Conservation (phyloP, 2,329 filamentous ascomycete species). For the Fusarium veterinarium region DNA sequence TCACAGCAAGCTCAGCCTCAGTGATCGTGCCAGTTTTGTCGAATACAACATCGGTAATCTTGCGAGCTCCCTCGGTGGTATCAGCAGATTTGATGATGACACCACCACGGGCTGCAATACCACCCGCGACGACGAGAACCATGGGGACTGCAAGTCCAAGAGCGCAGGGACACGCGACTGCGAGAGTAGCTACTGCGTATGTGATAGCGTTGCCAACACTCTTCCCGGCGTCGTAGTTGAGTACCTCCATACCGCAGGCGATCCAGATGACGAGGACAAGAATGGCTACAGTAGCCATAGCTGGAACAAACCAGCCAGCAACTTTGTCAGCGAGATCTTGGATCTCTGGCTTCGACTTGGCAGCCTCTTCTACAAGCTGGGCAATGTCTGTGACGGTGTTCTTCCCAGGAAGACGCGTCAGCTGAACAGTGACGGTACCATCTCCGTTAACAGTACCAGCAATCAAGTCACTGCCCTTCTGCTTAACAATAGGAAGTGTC, state of each 20-base stretch:
- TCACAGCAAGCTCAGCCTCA: conserved; percentile 51
- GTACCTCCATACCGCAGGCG: conserved; percentile 26
- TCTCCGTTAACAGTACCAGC: conserved; percentile 48
- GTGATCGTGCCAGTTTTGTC: conserved; percentile 77
- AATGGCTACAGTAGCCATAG: conserved; percentile 60
- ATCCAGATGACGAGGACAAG: conserved; percentile 51
- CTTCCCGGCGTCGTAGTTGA: conserved; percentile 51
- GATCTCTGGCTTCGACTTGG: conserved; percentile 66
- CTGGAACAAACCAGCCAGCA: conserved; percentile 69
- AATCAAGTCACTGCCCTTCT: conserved; percentile 6
- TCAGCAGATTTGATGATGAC: conserved; percentile 71
- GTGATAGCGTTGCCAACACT: conserved; percentile 50
- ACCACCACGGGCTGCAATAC: conserved; percentile 66
- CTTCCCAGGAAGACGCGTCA: conserved; percentile 63
- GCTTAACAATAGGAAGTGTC: not conserved
- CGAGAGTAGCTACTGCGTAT: conserved; percentile 61
- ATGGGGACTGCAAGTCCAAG: conserved; percentile 74
- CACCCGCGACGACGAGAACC: conserved; percentile 71
- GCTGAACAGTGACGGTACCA: conserved; percentile 59
- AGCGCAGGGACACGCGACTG: conserved; percentile 74
- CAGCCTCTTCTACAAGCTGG: conserved; percentile 68
- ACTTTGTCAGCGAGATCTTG: conserved; percentile 70
- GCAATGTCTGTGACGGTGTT: conserved; percentile 72
- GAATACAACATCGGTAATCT: conserved; percentile 69
- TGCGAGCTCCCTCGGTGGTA: conserved; percentile 64